A percentile compares a stretch with the other conserved stretches of the same genome.
These are phyloP conservation scores for Gaeumannomyces sp. DNA, from an alignment of 2,329 filamentous ascomycete genomes.

Conservation along the genomic window DNA sequence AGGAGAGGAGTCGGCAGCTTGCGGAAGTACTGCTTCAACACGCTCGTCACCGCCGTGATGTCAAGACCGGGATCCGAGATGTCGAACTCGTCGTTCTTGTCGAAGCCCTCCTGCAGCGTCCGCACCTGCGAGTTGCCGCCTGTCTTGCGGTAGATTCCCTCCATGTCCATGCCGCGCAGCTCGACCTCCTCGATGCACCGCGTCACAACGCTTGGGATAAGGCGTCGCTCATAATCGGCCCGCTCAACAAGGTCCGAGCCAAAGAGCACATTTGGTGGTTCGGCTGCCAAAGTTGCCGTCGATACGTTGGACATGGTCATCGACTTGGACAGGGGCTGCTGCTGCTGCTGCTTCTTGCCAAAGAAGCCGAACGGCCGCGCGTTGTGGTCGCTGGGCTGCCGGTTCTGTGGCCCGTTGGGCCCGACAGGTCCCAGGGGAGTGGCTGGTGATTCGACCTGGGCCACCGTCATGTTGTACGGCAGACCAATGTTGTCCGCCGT, in stretches of 20 bases:
- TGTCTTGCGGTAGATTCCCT: conserved; percentile 97
- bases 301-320: conserved; percentile 37
- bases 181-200: conserved; percentile 97
- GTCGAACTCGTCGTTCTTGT: conserved; percentile 77
- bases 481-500: conserved; percentile 60
- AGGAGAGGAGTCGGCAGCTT: conserved; percentile 84
- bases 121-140: conserved; percentile 90
- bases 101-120: conserved; percentile 84
- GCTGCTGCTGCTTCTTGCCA: conserved; percentile 43
- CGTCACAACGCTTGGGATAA: conserved; percentile 85
- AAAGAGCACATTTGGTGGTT: conserved; percentile 62
- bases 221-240: conserved; percentile 79
- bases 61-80: conserved; percentile 91
- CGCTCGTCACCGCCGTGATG: conserved; percentile 92
- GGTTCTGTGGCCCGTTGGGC: conserved; percentile 19
- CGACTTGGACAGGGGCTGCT: conserved; percentile 42
- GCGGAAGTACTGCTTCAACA: conserved; percentile 95
- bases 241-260: conserved; percentile 83
- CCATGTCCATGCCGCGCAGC: conserved; percentile 89
- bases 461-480: conserved; percentile 63
- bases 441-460: conserved; percentile 44
- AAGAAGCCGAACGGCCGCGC: conserved; percentile 66
- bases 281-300: conserved; percentile 30
- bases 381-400: conserved; percentile 16
- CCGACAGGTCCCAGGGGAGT: conserved; percentile 12